phyloP scores from a whole-genome alignment of 768 basidiomycete species.

The Obba rivulosa region DNA sequence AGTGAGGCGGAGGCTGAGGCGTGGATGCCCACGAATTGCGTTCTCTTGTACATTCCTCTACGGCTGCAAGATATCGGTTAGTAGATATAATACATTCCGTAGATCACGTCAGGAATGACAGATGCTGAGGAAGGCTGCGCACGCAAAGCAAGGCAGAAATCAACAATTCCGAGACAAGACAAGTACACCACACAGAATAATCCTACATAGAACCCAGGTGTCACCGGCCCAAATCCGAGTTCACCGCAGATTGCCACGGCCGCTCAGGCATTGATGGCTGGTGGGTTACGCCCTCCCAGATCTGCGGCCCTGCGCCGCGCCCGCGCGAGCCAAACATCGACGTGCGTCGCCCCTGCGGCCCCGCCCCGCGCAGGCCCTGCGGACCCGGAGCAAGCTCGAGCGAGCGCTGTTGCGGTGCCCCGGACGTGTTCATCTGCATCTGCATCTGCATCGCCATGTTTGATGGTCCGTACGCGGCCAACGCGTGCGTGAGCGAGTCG shows the following conservation, averaged over 20 bases:
- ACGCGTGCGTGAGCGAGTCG: constrained; percentile 11
- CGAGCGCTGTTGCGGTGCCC: constrained; percentile 6
- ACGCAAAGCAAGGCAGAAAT: neutral
- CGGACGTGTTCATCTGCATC: constrained; percentile 2
- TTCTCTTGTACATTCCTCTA: too few species aligned
- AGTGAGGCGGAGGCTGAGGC: too few species aligned
- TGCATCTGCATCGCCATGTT: constrained; percentile 9
- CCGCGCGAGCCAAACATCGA: constrained; percentile 54
- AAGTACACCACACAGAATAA: too few species aligned
- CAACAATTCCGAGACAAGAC: too few species aligned
- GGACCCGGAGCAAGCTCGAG: constrained; percentile 5
- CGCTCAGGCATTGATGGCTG: constrained; percentile 37
- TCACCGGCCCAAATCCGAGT: constrained; percentile 8
- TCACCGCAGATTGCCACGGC: constrained; percentile 31
- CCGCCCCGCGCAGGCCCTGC: constrained; percentile 29
- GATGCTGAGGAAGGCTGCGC: neutral
- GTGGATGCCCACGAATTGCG: too few species aligned
- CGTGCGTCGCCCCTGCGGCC: constrained; percentile 44
- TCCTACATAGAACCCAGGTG: neutral
- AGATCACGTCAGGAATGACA: neutral
- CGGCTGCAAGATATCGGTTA: too few species aligned
- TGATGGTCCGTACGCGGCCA: constrained; percentile 22
- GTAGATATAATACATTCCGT: too few species aligned
- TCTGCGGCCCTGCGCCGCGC: constrained; percentile 28
- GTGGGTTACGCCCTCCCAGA: constrained; percentile 21